Conservation (phyloP, 179 eudicot genomes). For the Heliamphora pulchella region DNA sequence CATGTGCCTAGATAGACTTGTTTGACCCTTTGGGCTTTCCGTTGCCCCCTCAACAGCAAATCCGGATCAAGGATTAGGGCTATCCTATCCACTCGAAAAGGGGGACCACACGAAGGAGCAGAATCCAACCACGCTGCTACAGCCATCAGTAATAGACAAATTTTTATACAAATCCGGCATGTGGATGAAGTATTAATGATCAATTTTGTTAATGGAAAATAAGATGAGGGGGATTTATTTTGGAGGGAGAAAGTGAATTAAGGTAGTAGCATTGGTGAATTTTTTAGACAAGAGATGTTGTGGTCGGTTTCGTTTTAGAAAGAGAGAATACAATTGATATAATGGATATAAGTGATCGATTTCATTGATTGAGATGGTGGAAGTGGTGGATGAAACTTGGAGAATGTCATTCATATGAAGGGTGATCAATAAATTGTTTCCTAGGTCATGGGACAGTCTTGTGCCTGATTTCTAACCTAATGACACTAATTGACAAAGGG, state of each 20-base stretch:
- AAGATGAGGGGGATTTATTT: too few relatives aligned
- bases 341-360: neutral
- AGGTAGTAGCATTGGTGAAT: neutral
- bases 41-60: too few relatives aligned
- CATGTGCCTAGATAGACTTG: too few relatives aligned
- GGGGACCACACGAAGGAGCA: too few relatives aligned
- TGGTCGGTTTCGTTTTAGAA: neutral
- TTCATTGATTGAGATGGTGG: neutral
- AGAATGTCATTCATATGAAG: neutral
- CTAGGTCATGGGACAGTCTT: slow-evolving; percentile 1
- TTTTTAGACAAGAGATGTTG: neutral
- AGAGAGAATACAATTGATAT: neutral
- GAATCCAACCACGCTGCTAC: too few relatives aligned
- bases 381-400: slow-evolving; percentile 4
- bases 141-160: too few relatives aligned
- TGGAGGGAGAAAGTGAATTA: neutral
- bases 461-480: neutral
- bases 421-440: neutral
- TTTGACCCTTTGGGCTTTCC: too few relatives aligned
- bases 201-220: too few relatives aligned
- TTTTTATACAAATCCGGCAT: too few relatives aligned
- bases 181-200: too few relatives aligned
- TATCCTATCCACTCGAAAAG: too few relatives aligned
- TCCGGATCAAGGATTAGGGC: too few relatives aligned
- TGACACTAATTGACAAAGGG: neutral